phyloP scores from a whole-genome alignment of 352 stramenopile species.

The Globisporangium paddicum region DNA sequence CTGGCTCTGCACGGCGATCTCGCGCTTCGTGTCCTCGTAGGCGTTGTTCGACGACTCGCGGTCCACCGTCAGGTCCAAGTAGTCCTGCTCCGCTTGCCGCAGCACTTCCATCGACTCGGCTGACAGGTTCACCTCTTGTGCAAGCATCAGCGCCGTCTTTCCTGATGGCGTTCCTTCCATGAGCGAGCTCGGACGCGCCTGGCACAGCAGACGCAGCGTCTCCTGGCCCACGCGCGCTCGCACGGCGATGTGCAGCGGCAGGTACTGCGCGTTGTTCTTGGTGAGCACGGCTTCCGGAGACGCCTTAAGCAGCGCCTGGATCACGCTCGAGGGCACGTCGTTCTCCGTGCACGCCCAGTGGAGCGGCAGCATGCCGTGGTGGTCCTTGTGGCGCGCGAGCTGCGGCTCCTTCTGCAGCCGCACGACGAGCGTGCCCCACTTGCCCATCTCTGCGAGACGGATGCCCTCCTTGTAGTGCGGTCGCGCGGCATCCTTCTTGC shows the following conservation, averaged over 20 bases:
- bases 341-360: constrained; percentile 84
- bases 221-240: constrained; percentile 44
- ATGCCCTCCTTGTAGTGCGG: constrained; percentile 82
- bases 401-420: constrained; percentile 52
- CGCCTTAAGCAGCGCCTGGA: constrained; percentile 57
- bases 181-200: constrained; percentile 60
- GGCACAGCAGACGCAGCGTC: constrained; percentile 53
- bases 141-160: constrained; percentile 66
- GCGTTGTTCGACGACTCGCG: constrained; percentile 59
- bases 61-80: constrained; percentile 55
- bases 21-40: constrained; percentile 67
- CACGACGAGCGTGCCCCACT: constrained; percentile 64
- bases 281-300: constrained; percentile 76
- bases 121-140: constrained; percentile 47
- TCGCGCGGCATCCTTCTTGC: constrained; percentile 31
- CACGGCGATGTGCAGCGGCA: constrained; percentile 82
- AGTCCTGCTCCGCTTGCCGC: constrained; percentile 63
- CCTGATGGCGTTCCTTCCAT: constrained; percentile 66
- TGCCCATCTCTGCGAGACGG: constrained; percentile 74
- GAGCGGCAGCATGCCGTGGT: constrained; percentile 80
- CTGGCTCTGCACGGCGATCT: constrained; percentile 74
- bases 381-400: constrained; percentile 72
- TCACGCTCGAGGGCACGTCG: constrained; percentile 55
- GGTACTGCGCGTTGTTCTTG: constrained; percentile 78
- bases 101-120: constrained; percentile 50